A percentile compares a stretch with the other conserved stretches of the same genome.
These are phyloP conservation scores for Monosporascus cannonballus DNA, from an alignment of 2,329 filamentous ascomycete genomes.

Conservation along the genomic window DNA sequence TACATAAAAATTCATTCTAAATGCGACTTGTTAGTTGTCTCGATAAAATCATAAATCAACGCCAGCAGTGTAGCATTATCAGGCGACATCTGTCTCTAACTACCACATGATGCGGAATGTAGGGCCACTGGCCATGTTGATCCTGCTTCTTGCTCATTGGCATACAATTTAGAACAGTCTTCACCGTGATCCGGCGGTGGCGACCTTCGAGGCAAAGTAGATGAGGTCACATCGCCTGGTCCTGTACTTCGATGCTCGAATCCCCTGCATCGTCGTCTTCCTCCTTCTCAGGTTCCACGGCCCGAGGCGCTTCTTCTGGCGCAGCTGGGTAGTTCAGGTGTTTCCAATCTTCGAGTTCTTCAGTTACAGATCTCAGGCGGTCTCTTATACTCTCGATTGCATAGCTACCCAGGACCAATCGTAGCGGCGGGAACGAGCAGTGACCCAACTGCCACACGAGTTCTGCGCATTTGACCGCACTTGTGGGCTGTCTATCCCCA, in stretches of 20 bases:
- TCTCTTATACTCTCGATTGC: constrained; percentile 95
- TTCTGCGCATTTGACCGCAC: constrained; percentile 87
- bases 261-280: constrained; percentile 22
- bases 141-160: too few species aligned
- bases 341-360: constrained; percentile 93
- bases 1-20: too few species aligned
- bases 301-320: constrained; percentile 27
- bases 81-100: too few species aligned
- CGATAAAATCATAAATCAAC: too few species aligned
- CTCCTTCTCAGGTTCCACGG: constrained; percentile 18
- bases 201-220: too few species aligned
- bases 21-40: too few species aligned
- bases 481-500: constrained; percentile 85
- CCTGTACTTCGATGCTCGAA: constrained; percentile 10
- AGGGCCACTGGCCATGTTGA: too few species aligned
- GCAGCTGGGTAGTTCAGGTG: constrained; percentile 64
- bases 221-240: constrained; percentile 2
- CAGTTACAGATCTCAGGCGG: constrained; percentile 80
- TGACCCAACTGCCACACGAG: constrained; percentile 92
- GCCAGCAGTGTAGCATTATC: too few species aligned
- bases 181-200: too few species aligned
- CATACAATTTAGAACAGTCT: too few species aligned
- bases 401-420: constrained; percentile 84
- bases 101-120: too few species aligned
- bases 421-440: constrained; percentile 85